A percentile compares a stretch with the other conserved stretches of the same genome.
phyloP scores from a whole-genome alignment of 2,329 filamentous ascomycete genomes.

The Botrytis byssoidea region DNA sequence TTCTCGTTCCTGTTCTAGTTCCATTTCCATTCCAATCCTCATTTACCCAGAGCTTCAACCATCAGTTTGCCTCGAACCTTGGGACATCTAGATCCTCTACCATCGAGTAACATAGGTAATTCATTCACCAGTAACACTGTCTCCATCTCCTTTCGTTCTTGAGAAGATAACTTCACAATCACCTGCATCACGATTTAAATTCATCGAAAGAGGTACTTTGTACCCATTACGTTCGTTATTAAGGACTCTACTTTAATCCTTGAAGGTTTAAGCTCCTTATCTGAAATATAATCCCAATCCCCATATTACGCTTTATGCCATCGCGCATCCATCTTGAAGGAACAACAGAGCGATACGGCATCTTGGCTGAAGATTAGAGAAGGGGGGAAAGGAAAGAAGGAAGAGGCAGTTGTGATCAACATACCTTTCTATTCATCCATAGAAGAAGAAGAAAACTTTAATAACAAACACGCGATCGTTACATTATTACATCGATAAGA shows the following conservation, averaged over 20 bases:
- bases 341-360: background rate
- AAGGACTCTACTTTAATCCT: slow-evolving; percentile 12
- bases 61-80: background rate
- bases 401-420: background rate
- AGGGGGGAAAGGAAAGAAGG: background rate
- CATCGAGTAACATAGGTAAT: background rate
- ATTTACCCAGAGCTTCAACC: background rate
- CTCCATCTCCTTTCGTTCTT: background rate
- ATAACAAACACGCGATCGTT: background rate
- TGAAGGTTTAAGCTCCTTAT: slow-evolving; percentile 25
- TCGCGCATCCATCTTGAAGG: background rate
- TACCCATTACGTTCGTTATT: slow-evolving; percentile 56
- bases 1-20: background rate
- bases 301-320: slow-evolving; percentile 12
- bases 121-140: background rate
- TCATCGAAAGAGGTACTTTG: slow-evolving; percentile 46
- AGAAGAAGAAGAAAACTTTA: background rate
- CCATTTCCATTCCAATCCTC: too few species aligned
- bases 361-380: background rate
- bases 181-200: background rate
- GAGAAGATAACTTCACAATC: background rate
- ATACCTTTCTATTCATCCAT: background rate
- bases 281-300: slow-evolving; percentile 5
- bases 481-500: background rate
- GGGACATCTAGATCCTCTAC: background rate